These are phyloP conservation scores for Camelina neglecta DNA, from an alignment of 345 rosid species.

Conservation along the genomic window DNA sequence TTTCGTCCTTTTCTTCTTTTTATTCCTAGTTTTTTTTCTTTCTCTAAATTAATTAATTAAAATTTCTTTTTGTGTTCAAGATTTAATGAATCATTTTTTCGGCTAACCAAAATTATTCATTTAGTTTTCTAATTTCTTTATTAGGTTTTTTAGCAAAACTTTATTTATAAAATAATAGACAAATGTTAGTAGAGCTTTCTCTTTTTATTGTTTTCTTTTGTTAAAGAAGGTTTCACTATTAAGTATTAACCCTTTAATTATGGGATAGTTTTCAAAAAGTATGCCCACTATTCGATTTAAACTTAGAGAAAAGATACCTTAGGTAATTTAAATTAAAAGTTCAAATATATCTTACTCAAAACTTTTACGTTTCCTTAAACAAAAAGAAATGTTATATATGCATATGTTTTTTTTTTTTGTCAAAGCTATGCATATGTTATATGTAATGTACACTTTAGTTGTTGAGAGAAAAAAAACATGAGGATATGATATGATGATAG, in stretches of 20 bases:
- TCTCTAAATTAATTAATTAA: neutral
- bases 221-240: neutral
- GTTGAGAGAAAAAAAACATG: conserved; percentile 27
- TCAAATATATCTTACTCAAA: neutral
- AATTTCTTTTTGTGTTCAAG: neutral
- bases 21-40: neutral
- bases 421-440: neutral
- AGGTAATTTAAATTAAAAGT: no score
- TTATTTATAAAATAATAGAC: neutral
- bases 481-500: conserved; percentile 34
- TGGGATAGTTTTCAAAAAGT: conserved; percentile 1
- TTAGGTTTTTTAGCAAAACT: neutral
- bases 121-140: neutral
- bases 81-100: conserved; percentile 14
- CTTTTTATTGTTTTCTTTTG: neutral
- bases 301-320: no score
- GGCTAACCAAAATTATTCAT: conserved; percentile 12
- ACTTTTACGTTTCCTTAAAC: conserved; percentile 4
- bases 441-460: conserved; percentile 37
- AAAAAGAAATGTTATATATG: conserved; percentile 11
- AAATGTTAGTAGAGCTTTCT: neutral
- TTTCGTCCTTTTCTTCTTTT: conserved; percentile 16
- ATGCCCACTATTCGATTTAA: neutral
- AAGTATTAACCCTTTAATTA: neutral
- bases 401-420: neutral